Percentiles rank a stretch among this genome's conserved stretches.
These are phyloP conservation scores for Meredithiella fracta DNA, from an alignment of 2,329 filamentous ascomycete species.

Conservation along the genomic window DNA sequence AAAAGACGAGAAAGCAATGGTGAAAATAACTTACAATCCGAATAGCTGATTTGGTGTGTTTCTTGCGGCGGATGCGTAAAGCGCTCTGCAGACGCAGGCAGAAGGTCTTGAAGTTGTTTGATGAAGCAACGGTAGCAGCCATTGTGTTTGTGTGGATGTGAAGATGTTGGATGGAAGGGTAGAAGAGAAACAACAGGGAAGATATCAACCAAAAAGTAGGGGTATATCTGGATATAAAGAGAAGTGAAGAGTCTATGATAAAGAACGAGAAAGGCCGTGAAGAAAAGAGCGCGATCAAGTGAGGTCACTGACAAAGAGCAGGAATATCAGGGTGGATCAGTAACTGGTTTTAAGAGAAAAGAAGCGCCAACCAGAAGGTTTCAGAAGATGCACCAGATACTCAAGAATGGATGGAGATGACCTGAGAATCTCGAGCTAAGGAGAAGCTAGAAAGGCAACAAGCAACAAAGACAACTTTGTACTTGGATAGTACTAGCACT, in stretches of 20 bases:
- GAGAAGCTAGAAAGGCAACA: background rate
- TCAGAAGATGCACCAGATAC: background rate
- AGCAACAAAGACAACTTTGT: background rate
- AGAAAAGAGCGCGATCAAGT: slow-evolving; percentile 1
- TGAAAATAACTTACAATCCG: slow-evolving; percentile 29
- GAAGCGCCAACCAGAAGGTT: background rate
- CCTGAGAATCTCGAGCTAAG: background rate
- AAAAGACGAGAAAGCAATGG: background rate
- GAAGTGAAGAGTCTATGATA: background rate
- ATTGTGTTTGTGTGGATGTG: slow-evolving; percentile 4
- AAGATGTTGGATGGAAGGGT: background rate
- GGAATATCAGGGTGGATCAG: background rate
- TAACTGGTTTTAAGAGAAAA: slow-evolving; percentile 1
- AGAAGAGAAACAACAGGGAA: background rate
- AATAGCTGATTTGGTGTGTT: slow-evolving; percentile 24
- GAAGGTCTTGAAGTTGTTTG: slow-evolving; percentile 27
- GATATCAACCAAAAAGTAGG: background rate
- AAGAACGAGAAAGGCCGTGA: background rate
- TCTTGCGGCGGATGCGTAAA: slow-evolving; percentile 25
- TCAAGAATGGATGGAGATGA: background rate
- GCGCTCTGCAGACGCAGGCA: slow-evolving; percentile 29
- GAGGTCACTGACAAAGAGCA: background rate
- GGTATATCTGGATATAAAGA: background rate
- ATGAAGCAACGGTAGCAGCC: slow-evolving; percentile 8
- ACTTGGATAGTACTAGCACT: background rate